Percentiles rank a stretch among this genome's conserved stretches.
Conservation (phyloP, 495 filamentous ascomycete genomes). For the Gamarada debralockiae region DNA sequence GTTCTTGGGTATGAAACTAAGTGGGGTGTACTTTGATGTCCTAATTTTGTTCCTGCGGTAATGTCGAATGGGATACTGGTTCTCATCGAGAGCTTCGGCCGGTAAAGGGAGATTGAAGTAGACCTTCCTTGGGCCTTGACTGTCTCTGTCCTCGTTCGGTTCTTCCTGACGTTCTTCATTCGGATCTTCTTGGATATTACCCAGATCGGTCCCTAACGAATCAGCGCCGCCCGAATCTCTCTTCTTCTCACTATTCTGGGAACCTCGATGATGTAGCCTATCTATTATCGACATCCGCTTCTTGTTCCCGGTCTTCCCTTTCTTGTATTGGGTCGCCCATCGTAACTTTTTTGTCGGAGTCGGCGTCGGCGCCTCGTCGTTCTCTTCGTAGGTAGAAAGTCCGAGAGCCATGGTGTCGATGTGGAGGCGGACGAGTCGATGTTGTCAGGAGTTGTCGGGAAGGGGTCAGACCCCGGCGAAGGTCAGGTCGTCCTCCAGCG, state of each 20-base stretch:
- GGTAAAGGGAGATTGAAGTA: conserved; percentile 89
- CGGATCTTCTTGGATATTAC: conserved; percentile 39
- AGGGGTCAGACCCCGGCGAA: background rate
- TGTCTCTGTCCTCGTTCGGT: conserved; percentile 29
- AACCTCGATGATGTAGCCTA: conserved; percentile 61
- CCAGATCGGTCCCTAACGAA: conserved; percentile 31
- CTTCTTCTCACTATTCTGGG: conserved; percentile 62
- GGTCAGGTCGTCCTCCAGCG: conserved; percentile 16
- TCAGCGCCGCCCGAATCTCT: conserved; percentile 50
- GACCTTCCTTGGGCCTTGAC: conserved; percentile 45
- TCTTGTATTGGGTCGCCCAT: conserved; percentile 90
- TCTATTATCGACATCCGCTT: conserved; percentile 86
- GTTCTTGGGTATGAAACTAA: conserved; percentile 98
- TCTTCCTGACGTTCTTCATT: conserved; percentile 35
- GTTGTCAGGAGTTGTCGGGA: conserved; percentile 9
- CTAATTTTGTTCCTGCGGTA: conserved; percentile 95
- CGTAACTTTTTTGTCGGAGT: conserved; percentile 50
- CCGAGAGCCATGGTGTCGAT: conserved; percentile 15
- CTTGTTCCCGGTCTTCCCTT: conserved; percentile 63
- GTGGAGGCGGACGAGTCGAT: conserved; percentile 7
- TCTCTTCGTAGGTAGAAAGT: conserved; percentile 18
- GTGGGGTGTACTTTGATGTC: conserved; percentile 92
- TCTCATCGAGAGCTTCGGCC: conserved; percentile 72
- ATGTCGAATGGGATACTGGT: conserved; percentile 63
- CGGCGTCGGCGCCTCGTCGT: conserved; percentile 23